Base-by-base conservation (phyloP, 1,284 basidiomycete species). In the Cerrena zonata region DNA sequence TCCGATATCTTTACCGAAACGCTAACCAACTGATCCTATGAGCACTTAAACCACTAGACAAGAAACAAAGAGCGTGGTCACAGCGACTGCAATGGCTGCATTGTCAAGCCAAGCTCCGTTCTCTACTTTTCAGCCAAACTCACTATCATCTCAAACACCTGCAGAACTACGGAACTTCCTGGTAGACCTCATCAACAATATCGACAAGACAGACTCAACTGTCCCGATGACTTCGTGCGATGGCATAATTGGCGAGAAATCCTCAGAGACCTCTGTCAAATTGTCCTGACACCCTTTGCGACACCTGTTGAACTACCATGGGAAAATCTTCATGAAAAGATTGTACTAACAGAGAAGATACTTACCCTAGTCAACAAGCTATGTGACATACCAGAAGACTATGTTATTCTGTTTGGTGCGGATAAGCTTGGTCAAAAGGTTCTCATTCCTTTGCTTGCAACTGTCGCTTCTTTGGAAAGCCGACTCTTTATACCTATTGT, bases 301-400 rank as follows among this genome's bases (percentile, higher is more conserved):
- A 66, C 68, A 39, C 73, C 73, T 27, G 67, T 64, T 41, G 65
- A 58, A 61, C 68, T 50, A 61, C 68, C 69, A 22, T 86, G 82
- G 80, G 71, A 66, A 37, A 66, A 73, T 5, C 69, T 80, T 55
- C 72, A 78, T 56, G 82, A 85, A 60, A 80, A 78, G 56, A 69
- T 81, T 48, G 73, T 69, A 47, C 66, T 86, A 50, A 75, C 76
- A 2, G 74, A 80, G 27, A 63, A 73, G 15, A 74, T 77, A 5
- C 65, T 87, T 45, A 73, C 79, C 24, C 67, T 83, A 47, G 69
- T 85, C 45, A 68, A 71, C 54, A 69, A 73, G 23, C 13, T 50
- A 45, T 73, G 77, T 25, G 69, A 77, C 5, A 62, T 63, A 55
- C 72, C 72, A 36, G 74, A 79, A 21, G 74, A 78, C 26, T 22